Percentiles rank a stretch among this genome's conserved stretches.
Evolutionary conservation across 352 stramenopile genomes (phyloP).

Genomic region (Globisporangium canariense): DNA sequence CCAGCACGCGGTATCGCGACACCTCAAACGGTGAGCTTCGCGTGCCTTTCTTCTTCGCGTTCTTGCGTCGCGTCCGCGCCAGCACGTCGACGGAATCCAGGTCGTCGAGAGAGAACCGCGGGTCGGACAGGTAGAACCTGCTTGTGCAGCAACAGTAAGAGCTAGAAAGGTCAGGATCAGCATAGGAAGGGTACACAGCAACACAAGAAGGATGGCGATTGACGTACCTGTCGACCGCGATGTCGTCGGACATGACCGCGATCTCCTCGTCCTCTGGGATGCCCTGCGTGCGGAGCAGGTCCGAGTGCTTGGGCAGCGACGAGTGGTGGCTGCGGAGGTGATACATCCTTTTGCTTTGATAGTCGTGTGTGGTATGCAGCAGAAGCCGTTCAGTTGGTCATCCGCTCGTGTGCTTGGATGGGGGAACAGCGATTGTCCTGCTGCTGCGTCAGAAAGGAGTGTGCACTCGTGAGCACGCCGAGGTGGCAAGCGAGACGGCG

Average conservation of each 20-base stretch:
- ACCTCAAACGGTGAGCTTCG: slow-evolving; percentile 5
- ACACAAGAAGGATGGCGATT: background rate
- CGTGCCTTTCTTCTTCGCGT: slow-evolving; percentile 1
- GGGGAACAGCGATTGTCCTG: too few species aligned
- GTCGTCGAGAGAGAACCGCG: slow-evolving; percentile 15
- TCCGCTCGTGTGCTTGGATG: background rate
- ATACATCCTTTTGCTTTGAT: background rate
- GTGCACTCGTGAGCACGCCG: background rate
- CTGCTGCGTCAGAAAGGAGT: background rate
- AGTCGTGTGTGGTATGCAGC: background rate
- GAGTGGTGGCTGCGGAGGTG: slow-evolving; percentile 4
- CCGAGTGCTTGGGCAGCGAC: background rate
- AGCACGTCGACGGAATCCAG: slow-evolving; percentile 21
- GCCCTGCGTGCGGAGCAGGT: background rate
- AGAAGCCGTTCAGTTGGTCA: background rate
- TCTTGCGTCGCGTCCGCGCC: background rate
- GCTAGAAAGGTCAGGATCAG: background rate
- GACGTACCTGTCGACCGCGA: slow-evolving; percentile 5
- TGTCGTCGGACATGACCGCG: slow-evolving; percentile 20
- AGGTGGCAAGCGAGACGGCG: background rate
- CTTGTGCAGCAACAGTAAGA: background rate
- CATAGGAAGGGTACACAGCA: background rate
- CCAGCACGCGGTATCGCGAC: slow-evolving; percentile 15
- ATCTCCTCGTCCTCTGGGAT: slow-evolving; percentile 20
- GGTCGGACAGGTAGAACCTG: slow-evolving; percentile 12